Base-by-base conservation (phyloP, 106 monocot genomes). In the Chionographis japonica region DNA sequence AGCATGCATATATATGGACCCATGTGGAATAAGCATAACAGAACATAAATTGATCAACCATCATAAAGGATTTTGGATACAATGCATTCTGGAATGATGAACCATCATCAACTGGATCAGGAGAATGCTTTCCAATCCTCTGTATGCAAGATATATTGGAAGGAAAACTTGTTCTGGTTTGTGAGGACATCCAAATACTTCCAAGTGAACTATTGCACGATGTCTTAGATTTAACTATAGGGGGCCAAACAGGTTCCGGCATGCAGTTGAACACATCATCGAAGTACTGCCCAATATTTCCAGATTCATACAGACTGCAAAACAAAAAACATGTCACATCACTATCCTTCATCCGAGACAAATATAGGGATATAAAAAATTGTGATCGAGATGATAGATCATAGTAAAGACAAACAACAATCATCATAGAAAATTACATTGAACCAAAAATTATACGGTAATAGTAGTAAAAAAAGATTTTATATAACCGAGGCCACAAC, bases 141-240 rank as follows among this genome's bases (percentile, higher is more conserved):
- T 17, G 66, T 68, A 93, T 81, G 66, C 83, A 84, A 60, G 88
- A 81, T 63, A 93, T 76, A 60, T 68, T 75, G 12, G 81, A 79
- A 5, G 71, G 8, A n/a, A 89, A 66, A 11, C 36, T 50, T 64
- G 66, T 37, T 16, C 52, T 72, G 18, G 41, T 4, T 61, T 53
- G 66, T 62, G 65, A n/a, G 37, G 68, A 61, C 60, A 53, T 67
- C 78, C 79, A 70, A 20, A 86, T 68, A 43, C 70, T 80, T 61
- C 66, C 63, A 67, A 68, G 40, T 74, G 52, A 50, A 67, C 56
- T 53, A 69, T 20, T 43, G n/a, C 37, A 13, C 6, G 40, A 9
- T 50, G 56, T 35, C 42, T 69, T 57, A 37, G 54, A 36, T 13
- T 75, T 63, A 40, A 52, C 58, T 14, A 6, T 43, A 36, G 65